Percentiles rank a stretch among this genome's conserved stretches.
phyloP scores from a whole-genome alignment of 2,329 filamentous ascomycete genomes.

The Stachybotrys elegans region DNA sequence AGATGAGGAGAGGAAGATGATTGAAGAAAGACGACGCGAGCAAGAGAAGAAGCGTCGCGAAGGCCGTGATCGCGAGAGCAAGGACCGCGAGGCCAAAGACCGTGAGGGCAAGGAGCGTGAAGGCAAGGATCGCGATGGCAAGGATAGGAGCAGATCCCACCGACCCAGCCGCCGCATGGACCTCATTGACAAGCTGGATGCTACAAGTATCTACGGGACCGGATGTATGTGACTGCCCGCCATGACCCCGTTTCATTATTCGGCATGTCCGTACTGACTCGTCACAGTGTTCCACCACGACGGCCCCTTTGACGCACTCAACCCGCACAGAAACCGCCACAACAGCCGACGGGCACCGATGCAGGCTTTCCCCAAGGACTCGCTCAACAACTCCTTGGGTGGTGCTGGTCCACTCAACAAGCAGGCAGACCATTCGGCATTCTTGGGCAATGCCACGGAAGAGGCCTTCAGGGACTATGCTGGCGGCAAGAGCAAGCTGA shows the following conservation, averaged over 20 bases:
- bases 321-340: slow-evolving; percentile 87
- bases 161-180: slow-evolving; percentile 59
- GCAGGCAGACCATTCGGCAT: slow-evolving; percentile 78
- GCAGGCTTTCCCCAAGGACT: slow-evolving; percentile 92
- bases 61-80: slow-evolving; percentile 42
- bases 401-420: slow-evolving; percentile 80
- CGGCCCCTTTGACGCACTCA: slow-evolving; percentile 93
- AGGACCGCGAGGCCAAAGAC: slow-evolving; percentile 43
- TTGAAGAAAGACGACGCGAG: slow-evolving; percentile 28
- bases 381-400: slow-evolving; percentile 85
- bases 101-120: slow-evolving; percentile 27
- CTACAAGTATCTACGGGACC: slow-evolving; percentile 90
- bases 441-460: slow-evolving; percentile 74
- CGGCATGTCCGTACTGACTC: not conserved
- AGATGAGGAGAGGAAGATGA: slow-evolving; percentile 43
- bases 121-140: slow-evolving; percentile 13
- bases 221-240: slow-evolving; percentile 59
- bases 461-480: slow-evolving; percentile 82
- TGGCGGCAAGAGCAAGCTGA: slow-evolving; percentile 4
- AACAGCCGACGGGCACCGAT: slow-evolving; percentile 82
- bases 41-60: slow-evolving; percentile 6
- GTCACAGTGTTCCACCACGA: slow-evolving; percentile 88
- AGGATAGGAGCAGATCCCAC: slow-evolving; percentile 45
- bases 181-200: slow-evolving; percentile 93
- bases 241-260: not conserved